Evolutionary conservation across 2,329 filamentous ascomycete species (phyloP).

Genomic region (Pseudonectria foliicola): DNA sequence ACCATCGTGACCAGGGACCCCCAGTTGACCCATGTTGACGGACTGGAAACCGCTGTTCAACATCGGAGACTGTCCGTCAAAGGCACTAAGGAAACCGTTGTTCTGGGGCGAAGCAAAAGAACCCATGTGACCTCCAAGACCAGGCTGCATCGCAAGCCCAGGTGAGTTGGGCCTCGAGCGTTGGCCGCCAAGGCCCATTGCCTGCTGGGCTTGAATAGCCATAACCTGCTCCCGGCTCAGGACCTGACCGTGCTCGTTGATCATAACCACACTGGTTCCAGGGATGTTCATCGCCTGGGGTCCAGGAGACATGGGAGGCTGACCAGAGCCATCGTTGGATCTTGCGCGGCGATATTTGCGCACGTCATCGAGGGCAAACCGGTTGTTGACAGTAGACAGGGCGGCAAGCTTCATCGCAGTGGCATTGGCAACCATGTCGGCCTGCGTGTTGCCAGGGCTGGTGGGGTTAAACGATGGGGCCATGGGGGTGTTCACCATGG

Average conservation of each 20-base stretch:
- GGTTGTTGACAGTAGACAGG: constrained; percentile 95
- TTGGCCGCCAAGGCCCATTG: constrained; percentile 54
- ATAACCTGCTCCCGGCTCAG: constrained; percentile 79
- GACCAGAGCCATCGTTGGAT: constrained; percentile 72
- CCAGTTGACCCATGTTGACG: constrained; percentile 66
- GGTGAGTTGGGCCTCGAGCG: constrained; percentile 87
- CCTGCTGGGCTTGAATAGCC: constrained; percentile 65
- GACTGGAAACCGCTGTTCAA: constrained; percentile 62
- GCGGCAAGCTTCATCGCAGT: constrained; percentile 98
- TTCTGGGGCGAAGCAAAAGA: constrained; percentile 83
- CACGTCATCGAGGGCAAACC: constrained; percentile 92
- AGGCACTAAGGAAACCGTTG: constrained; percentile 88
- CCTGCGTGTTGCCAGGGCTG: constrained; percentile 57
- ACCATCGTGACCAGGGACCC: constrained; percentile 57
- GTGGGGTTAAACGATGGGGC: constrained; percentile 68
- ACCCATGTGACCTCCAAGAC: constrained; percentile 55
- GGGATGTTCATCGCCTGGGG: constrained; percentile 56
- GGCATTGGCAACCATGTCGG: constrained; percentile 97
- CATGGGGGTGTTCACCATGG: constrained; percentile 97
- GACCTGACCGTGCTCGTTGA: constrained; percentile 86
- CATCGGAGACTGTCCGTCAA: constrained; percentile 68
- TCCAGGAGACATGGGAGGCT: constrained; percentile 60
- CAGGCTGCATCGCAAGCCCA: constrained; percentile 70
- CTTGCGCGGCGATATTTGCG: constrained; percentile 90
- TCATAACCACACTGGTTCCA: constrained; percentile 79